Percentiles rank a stretch among this genome's conserved stretches.
phyloP scores from a whole-genome alignment of 345 rosid species.

The Salix purpurea region DNA sequence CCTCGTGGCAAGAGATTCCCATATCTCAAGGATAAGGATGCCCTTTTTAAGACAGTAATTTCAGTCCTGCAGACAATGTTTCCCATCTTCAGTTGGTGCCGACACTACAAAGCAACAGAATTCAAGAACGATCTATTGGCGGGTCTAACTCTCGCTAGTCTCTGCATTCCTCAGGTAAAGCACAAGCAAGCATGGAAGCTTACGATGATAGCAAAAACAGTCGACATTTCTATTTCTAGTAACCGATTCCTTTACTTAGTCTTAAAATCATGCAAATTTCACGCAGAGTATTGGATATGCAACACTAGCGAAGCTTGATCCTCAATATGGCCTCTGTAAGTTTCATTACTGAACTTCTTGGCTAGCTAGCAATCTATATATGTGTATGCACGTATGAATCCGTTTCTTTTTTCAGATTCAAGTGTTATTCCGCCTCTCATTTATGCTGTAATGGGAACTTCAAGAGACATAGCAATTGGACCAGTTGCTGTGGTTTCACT shows the following conservation, averaged over 20 bases:
- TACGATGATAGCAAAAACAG: background rate
- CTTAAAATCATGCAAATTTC: background rate
- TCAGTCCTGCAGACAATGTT: constrained; percentile 41
- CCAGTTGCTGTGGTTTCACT: constrained; percentile 93
- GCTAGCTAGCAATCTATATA: background rate
- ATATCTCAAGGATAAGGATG: constrained; percentile 34
- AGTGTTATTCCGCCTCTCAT: constrained; percentile 85
- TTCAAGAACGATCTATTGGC: constrained; percentile 80
- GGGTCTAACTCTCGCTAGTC: constrained; percentile 92
- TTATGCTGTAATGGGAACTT: constrained; percentile 88
- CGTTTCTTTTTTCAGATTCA: constrained; percentile 42
- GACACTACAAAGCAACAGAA: constrained; percentile 43
- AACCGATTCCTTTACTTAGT: background rate
- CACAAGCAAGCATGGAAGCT: background rate
- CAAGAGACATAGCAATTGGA: constrained; percentile 86
- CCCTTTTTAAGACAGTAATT: constrained; percentile 21
- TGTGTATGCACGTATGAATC: background rate
- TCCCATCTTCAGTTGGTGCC: constrained; percentile 69
- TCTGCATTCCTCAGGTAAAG: constrained; percentile 88
- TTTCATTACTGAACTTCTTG: background rate
- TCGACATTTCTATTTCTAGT: background rate
- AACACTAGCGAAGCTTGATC: constrained; percentile 86
- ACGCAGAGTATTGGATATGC: constrained; percentile 91
- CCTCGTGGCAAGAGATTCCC: constrained; percentile 30
- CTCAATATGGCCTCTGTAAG: constrained; percentile 93